Evolutionary conservation across 108 stramenopile genomes (phyloP).

Genomic region (Parietichytrium sp.): DNA sequence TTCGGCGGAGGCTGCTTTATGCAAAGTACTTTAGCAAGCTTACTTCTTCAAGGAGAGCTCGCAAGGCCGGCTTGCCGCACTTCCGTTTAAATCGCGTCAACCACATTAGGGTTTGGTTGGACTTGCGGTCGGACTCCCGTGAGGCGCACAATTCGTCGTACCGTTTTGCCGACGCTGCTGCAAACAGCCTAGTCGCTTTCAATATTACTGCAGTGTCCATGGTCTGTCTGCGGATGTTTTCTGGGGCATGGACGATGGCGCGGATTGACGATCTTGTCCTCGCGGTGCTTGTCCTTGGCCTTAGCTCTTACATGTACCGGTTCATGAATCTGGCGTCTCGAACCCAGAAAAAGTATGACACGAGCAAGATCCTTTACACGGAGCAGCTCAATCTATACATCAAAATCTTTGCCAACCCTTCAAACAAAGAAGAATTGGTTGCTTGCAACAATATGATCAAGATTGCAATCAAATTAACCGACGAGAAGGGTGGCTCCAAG

Average conservation of each 20-base stretch:
- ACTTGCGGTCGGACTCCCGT: background rate
- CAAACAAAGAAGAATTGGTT: slow-evolving; percentile 19
- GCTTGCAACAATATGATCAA: slow-evolving; percentile 37
- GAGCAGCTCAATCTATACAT: slow-evolving; percentile 35
- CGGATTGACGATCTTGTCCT: background rate
- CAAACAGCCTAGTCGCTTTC: background rate
- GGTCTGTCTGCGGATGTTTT: slow-evolving; percentile 11
- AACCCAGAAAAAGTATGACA: slow-evolving; percentile 22
- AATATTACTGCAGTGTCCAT: background rate
- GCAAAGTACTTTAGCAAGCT: slow-evolving; percentile 12
- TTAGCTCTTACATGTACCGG: slow-evolving; percentile 19
- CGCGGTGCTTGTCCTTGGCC: background rate
- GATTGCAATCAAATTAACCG: slow-evolving; percentile 1
- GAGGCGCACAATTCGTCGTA: background rate
- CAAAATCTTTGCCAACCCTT: background rate
- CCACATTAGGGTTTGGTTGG: slow-evolving; percentile 26
- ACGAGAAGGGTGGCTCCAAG: background rate
- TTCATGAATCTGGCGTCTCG: background rate
- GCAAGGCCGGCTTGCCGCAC: slow-evolving; percentile 14
- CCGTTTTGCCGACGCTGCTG: background rate
- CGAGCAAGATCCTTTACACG: background rate
- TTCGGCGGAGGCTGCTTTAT: slow-evolving; percentile 9
- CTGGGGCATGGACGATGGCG: slow-evolving; percentile 10
- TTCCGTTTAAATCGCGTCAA: slow-evolving; percentile 27
- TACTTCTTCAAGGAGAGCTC: background rate